phyloP scores from a whole-genome alignment of 148 eudicot genomes.

The Camellia lanceoleosa region DNA sequence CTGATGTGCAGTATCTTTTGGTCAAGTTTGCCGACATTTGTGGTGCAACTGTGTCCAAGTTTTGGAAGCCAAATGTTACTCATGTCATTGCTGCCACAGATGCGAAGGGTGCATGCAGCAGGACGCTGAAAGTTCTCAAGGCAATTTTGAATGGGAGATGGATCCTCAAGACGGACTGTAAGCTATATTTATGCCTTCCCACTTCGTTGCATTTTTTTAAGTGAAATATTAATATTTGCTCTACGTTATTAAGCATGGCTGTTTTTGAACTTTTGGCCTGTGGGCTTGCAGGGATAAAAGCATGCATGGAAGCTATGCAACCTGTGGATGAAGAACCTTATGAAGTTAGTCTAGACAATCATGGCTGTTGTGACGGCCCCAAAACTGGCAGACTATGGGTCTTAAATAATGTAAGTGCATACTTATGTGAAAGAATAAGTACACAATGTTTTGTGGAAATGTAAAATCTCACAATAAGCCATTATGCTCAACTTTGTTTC shows the following conservation, averaged over 20 bases:
- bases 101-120: conserved; percentile 74
- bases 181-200: conserved; percentile 25
- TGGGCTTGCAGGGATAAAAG: conserved; percentile 62
- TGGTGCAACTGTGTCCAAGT: conserved; percentile 67
- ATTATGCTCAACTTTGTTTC: background rate
- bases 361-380: conserved; percentile 74
- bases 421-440: too few species aligned
- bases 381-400: conserved; percentile 70
- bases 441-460: background rate
- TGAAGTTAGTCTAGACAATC: conserved; percentile 69
- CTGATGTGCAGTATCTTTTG: conserved; percentile 41
- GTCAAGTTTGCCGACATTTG: conserved; percentile 58
- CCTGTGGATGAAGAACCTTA: conserved; percentile 69
- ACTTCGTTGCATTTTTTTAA: background rate
- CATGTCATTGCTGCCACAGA: conserved; percentile 94
- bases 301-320: conserved; percentile 47
- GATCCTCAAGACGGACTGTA: conserved; percentile 74
- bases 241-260: background rate
- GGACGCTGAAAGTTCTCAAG: conserved; percentile 88
- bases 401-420: conserved; percentile 45
- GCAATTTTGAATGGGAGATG: conserved; percentile 85
- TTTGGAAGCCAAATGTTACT: conserved; percentile 73
- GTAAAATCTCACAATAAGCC: conserved; percentile 2
- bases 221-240: background rate
- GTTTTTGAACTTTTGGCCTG: background rate